phyloP scores from a whole-genome alignment of 805 yeast genomes.

The Priceomyces haplophilus region DNA sequence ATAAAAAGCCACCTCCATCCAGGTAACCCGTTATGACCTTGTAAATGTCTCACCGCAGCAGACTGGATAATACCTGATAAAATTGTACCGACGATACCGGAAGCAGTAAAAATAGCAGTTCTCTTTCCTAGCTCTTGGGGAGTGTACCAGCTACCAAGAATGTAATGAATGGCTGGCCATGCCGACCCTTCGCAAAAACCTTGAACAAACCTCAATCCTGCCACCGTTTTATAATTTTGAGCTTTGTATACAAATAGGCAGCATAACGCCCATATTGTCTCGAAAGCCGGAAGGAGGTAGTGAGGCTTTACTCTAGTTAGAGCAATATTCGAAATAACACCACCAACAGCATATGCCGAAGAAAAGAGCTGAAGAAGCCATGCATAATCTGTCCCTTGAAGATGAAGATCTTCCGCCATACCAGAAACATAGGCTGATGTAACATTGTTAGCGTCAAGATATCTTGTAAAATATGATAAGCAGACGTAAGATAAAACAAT shows the following conservation, averaged over 20 bases:
- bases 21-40: conserved; percentile 46
- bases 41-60: conserved; percentile 47
- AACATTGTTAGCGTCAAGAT: conserved; percentile 48
- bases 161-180: conserved; percentile 52
- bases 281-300: conserved; percentile 53
- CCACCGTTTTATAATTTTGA: conserved; percentile 45
- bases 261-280: conserved; percentile 54
- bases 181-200: conserved; percentile 61
- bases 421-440: conserved; percentile 60
- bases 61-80: conserved; percentile 58
- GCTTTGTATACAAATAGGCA: conserved; percentile 52
- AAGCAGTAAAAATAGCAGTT: conserved; percentile 52
- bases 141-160: conserved; percentile 54
- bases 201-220: conserved; percentile 57
- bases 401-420: conserved; percentile 53
- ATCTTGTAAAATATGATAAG: conserved; percentile 47
- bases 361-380: conserved; percentile 54
- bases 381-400: conserved; percentile 50
- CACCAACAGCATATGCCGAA: conserved; percentile 59
- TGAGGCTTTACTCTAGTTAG: conserved; percentile 52
- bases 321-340: conserved; percentile 59
- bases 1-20: conserved; percentile 75
- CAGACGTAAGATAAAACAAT: conserved; percentile 41
- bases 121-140: conserved; percentile 47
- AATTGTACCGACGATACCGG: conserved; percentile 54